Evolutionary conservation across 2,329 filamentous ascomycete genomes (phyloP).

Genomic region (Dothideomycetes sp.): DNA sequence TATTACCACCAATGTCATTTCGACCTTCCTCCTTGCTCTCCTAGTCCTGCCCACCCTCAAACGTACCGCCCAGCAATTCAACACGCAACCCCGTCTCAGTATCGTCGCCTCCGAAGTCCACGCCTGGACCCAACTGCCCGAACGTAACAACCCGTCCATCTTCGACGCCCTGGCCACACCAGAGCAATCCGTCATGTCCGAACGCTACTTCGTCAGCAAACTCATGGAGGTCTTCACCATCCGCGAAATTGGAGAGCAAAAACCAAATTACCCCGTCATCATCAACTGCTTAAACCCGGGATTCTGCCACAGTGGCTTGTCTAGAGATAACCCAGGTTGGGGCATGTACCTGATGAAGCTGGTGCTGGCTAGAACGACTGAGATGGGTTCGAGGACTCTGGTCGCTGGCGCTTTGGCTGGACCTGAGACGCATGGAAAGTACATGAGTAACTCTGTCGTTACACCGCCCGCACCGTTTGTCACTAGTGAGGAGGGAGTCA

Average conservation of each 20-base stretch:
- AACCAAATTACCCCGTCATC: constrained; percentile 30
- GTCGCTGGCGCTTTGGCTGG: constrained; percentile 31
- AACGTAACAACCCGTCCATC: constrained; percentile 28
- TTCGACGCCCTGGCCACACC: constrained; percentile 32
- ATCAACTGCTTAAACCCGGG: constrained; percentile 47
- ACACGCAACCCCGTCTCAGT: constrained; percentile 27
- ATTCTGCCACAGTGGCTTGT: constrained; percentile 40
- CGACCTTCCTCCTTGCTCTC: constrained; percentile 42
- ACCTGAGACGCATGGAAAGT: constrained; percentile 32
- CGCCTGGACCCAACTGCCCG: constrained; percentile 28
- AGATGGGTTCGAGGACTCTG: constrained; percentile 34
- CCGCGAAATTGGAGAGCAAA: constrained; percentile 30
- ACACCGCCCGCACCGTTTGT: constrained; percentile 26
- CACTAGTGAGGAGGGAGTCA: constrained; percentile 28
- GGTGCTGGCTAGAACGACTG: constrained; percentile 29
- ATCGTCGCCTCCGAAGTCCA: constrained; percentile 39
- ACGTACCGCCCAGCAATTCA: constrained; percentile 28
- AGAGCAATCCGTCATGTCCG: constrained; percentile 28
- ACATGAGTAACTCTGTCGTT: constrained; percentile 29
- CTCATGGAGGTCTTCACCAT: constrained; percentile 40
- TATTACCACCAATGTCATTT: constrained; percentile 46
- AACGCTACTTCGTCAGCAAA: constrained; percentile 40
- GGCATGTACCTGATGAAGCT: constrained; percentile 21
- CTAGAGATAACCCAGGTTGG: constrained; percentile 26
- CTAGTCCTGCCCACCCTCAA: constrained; percentile 45